Evolutionary conservation across 2,329 filamentous ascomycete genomes (phyloP).

Genomic region (Westerdykella ornata): DNA sequence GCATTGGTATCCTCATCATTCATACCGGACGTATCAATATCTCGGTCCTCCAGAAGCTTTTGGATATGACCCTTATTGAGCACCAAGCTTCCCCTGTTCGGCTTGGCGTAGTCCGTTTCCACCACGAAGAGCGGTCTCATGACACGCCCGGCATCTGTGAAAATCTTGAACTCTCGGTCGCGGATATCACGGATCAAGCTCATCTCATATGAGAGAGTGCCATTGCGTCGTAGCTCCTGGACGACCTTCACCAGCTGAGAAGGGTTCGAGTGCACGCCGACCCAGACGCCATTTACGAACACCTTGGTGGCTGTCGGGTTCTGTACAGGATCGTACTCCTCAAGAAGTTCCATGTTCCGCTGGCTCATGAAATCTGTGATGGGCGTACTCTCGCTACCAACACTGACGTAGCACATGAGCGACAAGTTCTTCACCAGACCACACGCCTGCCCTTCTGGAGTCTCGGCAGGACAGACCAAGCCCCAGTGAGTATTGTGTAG

Average conservation of each 20-base stretch:
- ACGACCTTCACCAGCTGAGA: constrained; percentile 76
- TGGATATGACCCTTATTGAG: constrained; percentile 78
- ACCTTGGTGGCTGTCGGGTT: constrained; percentile 94
- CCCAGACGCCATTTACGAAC: constrained; percentile 97
- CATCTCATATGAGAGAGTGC: constrained; percentile 83
- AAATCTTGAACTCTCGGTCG: constrained; percentile 96
- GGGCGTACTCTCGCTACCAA: constrained; percentile 83
- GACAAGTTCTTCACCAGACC: constrained; percentile 97
- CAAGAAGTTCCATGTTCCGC: constrained; percentile 89
- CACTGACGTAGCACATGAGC: constrained; percentile 96
- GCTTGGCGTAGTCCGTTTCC: constrained; percentile 71
- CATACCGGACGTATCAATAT: constrained; percentile 53
- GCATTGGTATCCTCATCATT: constrained; percentile 53
- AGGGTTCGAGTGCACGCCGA: constrained; percentile 87
- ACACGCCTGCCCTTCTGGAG: constrained; percentile 95
- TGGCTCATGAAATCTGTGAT: constrained; percentile 95
- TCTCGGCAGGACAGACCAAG: constrained; percentile 92
- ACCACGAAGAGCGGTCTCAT: constrained; percentile 92
- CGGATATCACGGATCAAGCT: constrained; percentile 93
- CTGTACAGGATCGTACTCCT: constrained; percentile 65
- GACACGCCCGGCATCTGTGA: constrained; percentile 92
- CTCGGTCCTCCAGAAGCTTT: constrained; percentile 66
- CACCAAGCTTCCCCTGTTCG: constrained; percentile 69
- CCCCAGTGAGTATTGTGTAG: constrained; percentile 99
- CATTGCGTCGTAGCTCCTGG: constrained; percentile 68